Conservation (phyloP, 352 stramenopile genomes). For the Globisporangium middletonii region DNA sequence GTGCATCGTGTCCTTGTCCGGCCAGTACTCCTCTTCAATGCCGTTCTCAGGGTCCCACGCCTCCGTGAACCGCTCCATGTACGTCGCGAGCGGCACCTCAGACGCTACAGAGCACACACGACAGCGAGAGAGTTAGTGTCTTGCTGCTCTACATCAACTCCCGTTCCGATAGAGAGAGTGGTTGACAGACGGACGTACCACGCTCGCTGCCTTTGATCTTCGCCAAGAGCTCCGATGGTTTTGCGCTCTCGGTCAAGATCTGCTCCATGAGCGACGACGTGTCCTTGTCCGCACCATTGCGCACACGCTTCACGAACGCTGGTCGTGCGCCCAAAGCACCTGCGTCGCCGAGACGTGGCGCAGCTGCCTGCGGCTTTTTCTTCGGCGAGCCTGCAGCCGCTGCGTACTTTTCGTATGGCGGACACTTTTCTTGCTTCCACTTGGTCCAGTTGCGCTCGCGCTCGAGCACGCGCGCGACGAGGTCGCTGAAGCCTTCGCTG, state of each 20-base stretch:
- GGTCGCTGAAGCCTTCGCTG: slow-evolving; percentile 84
- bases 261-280: slow-evolving; percentile 61
- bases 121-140: background rate
- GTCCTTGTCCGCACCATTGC: slow-evolving; percentile 3
- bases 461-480: slow-evolving; percentile 80
- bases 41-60: slow-evolving; percentile 93
- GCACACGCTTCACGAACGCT: slow-evolving; percentile 18
- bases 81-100: slow-evolving; percentile 61
- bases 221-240: slow-evolving; percentile 64
- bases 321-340: slow-evolving; percentile 16
- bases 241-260: slow-evolving; percentile 73
- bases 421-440: slow-evolving; percentile 89
- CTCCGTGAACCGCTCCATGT: slow-evolving; percentile 88
- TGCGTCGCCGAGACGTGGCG: slow-evolving; percentile 34
- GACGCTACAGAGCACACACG: slow-evolving; percentile 27
- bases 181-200: slow-evolving; percentile 18
- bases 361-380: slow-evolving; percentile 21
- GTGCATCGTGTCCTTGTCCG: slow-evolving; percentile 89
- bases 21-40: slow-evolving; percentile 95
- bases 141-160: background rate
- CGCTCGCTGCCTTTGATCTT: slow-evolving; percentile 67
- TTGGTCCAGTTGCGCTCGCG: slow-evolving; percentile 88
- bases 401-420: slow-evolving; percentile 59
- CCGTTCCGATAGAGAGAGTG: background rate
- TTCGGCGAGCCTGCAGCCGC: slow-evolving; percentile 15